These are phyloP conservation scores for Halophytophthora batemanensis DNA, from an alignment of 352 stramenopile genomes.

Conservation along the genomic window DNA sequence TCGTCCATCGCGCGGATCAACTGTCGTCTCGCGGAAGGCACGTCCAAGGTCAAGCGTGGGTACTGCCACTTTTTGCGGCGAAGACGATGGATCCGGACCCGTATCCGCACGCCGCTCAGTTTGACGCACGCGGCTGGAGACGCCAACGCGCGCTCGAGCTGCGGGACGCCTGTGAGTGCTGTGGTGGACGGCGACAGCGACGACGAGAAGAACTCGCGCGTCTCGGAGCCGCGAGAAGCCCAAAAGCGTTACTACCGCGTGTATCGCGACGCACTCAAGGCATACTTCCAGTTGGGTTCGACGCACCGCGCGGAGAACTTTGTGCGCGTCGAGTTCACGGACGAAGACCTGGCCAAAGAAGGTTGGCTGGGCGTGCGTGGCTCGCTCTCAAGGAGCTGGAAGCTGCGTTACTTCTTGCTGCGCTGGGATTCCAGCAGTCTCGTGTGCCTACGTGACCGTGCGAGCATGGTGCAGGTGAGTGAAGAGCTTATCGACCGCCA, in stretches of 20 bases:
- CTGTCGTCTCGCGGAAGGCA: slow-evolving; percentile 70
- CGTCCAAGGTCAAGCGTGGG: slow-evolving; percentile 65
- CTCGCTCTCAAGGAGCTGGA: slow-evolving; percentile 75
- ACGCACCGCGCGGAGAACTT: slow-evolving; percentile 44
- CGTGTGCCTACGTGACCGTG: slow-evolving; percentile 69
- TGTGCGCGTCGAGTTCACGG: slow-evolving; percentile 54
- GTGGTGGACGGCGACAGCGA: slow-evolving; percentile 2
- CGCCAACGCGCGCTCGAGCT: background rate
- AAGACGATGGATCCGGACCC: slow-evolving; percentile 76
- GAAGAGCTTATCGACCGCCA: slow-evolving; percentile 75
- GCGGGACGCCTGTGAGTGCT: background rate
- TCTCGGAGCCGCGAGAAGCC: background rate
- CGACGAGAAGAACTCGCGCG: slow-evolving; percentile 3
- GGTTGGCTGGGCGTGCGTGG: slow-evolving; percentile 73
- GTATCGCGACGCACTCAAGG: slow-evolving; percentile 62
- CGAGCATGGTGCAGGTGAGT: slow-evolving; percentile 65
- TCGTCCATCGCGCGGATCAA: slow-evolving; percentile 84
- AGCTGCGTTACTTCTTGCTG: slow-evolving; percentile 81
- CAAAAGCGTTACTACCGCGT: slow-evolving; percentile 58
- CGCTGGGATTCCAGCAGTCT: slow-evolving; percentile 65
- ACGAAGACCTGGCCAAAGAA: slow-evolving; percentile 71
- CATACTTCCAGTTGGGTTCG: slow-evolving; percentile 54
- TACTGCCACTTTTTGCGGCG: slow-evolving; percentile 81
- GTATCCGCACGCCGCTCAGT: slow-evolving; percentile 51
- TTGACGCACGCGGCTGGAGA: slow-evolving; percentile 1